phyloP scores from a whole-genome alignment of 495 filamentous ascomycete genomes.

The Podospora tetraspora region DNA sequence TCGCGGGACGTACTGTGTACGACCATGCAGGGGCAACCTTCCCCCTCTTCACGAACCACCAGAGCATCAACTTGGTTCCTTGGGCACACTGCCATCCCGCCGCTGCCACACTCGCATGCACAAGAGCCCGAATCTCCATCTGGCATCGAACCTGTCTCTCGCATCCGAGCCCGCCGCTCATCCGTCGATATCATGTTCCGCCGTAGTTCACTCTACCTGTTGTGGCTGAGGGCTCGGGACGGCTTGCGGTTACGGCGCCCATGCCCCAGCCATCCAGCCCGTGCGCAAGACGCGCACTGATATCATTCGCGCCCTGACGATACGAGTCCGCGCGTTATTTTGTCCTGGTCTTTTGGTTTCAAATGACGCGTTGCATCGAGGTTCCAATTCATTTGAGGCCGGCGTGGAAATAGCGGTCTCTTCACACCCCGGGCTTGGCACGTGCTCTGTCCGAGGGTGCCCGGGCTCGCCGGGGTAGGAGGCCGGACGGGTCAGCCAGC shows the following conservation, averaged over 20 bases:
- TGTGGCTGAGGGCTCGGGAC: not conserved
- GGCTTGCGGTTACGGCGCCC: not conserved
- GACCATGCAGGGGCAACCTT: not conserved
- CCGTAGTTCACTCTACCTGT: too few species aligned
- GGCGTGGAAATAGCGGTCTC: not conserved
- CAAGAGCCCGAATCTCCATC: not conserved
- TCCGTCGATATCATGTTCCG: not conserved
- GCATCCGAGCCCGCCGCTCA: not conserved
- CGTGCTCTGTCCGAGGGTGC: not conserved
- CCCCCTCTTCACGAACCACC: not conserved
- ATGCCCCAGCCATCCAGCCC: not conserved
- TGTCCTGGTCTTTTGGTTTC: not conserved
- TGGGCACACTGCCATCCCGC: not conserved
- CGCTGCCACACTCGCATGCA: not conserved
- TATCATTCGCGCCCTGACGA: not conserved
- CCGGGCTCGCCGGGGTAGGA: not conserved
- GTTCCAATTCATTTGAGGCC: not conserved
- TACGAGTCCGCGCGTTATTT: not conserved
- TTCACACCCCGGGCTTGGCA: not conserved
- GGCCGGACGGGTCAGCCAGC: not conserved
- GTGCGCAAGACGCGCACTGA: not conserved
- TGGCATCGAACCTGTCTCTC: not conserved
- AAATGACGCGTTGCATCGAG: not conserved
- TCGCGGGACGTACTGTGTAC: not conserved
- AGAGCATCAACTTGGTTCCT: not conserved